Evolutionary conservation across 108 stramenopile species (phyloP).

Genomic region (Nannochloropsis gaditana): DNA sequence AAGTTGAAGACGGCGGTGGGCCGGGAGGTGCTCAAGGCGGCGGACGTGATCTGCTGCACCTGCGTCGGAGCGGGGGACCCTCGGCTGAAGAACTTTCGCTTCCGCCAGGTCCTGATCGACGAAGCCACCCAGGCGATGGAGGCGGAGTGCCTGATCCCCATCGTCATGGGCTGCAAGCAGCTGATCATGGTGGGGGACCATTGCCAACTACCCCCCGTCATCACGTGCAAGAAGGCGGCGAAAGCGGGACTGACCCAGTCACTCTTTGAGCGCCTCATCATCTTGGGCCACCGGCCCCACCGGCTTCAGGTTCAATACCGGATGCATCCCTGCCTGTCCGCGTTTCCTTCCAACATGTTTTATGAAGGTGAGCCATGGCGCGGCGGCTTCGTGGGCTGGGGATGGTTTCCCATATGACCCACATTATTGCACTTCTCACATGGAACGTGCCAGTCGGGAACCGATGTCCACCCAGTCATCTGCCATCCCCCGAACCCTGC

Average conservation of each 20-base stretch:
- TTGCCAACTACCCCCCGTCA: constrained; percentile 94
- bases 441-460: not conserved
- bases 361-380: constrained; percentile 64
- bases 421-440: too few relatives aligned
- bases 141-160: constrained; percentile 90
- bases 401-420: too few relatives aligned
- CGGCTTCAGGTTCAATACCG: constrained; percentile 97
- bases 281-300: constrained; percentile 87
- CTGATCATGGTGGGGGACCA: constrained; percentile 98
- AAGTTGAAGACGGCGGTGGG: constrained; percentile 64
- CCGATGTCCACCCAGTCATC: not conserved
- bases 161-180: constrained; percentile 93
- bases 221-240: constrained; percentile 93
- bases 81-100: constrained; percentile 85
- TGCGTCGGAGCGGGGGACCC: constrained; percentile 97
- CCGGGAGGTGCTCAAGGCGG: constrained; percentile 89
- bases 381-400: too few relatives aligned
- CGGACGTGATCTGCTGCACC: constrained; percentile 97
- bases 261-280: constrained; percentile 90
- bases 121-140: constrained; percentile 99
- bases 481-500: too few relatives aligned
- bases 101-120: constrained; percentile 91
- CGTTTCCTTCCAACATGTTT: constrained; percentile 98
- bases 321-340: constrained; percentile 94
- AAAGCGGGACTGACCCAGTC: constrained; percentile 88